Evolutionary conservation across 352 stramenopile genomes (phyloP).

Genomic region (Phytophthora cajani): DNA sequence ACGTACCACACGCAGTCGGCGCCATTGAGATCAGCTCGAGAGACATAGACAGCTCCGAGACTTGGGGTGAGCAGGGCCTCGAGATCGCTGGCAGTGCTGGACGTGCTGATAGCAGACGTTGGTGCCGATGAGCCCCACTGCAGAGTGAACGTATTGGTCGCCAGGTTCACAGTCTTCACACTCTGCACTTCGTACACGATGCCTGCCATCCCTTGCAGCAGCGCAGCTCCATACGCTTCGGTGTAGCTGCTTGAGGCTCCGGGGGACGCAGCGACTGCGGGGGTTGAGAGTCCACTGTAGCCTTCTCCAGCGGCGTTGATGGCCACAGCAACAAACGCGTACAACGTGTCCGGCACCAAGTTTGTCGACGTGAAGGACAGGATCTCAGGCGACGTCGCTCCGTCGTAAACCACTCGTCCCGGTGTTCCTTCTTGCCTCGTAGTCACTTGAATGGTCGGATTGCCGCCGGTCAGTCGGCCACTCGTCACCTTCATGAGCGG

Average conservation of each 20-base stretch:
- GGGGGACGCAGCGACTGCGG: constrained; percentile 92
- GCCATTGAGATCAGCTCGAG: constrained; percentile 52
- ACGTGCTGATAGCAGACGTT: constrained; percentile 51
- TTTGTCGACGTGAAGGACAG: constrained; percentile 78
- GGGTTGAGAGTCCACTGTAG: constrained; percentile 84
- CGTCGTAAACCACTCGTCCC: constrained; percentile 93
- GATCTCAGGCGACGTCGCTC: constrained; percentile 80
- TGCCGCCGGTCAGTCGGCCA: constrained; percentile 84
- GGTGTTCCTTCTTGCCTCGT: constrained; percentile 88
- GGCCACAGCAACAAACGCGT: constrained; percentile 93
- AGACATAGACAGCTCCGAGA: constrained; percentile 70
- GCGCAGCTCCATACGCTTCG: constrained; percentile 86
- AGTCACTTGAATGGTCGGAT: constrained; percentile 68
- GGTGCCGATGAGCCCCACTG: constrained; percentile 41
- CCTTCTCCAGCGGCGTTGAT: constrained; percentile 93
- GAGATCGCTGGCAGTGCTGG: constrained; percentile 51
- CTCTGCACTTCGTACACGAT: constrained; percentile 96
- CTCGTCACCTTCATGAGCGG: constrained; percentile 91
- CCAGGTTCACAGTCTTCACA: constrained; percentile 61
- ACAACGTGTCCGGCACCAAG: constrained; percentile 90
- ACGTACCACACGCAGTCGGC: constrained; percentile 79
- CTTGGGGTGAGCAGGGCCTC: constrained; percentile 51
- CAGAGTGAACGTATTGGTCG: constrained; percentile 57
- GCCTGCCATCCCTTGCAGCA: constrained; percentile 92
- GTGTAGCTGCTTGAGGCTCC: constrained; percentile 89